A percentile compares a stretch with the other conserved stretches of the same genome.
Conservation (phyloP, 768 basidiomycete genomes). For the Psilocybe tampanensis region DNA sequence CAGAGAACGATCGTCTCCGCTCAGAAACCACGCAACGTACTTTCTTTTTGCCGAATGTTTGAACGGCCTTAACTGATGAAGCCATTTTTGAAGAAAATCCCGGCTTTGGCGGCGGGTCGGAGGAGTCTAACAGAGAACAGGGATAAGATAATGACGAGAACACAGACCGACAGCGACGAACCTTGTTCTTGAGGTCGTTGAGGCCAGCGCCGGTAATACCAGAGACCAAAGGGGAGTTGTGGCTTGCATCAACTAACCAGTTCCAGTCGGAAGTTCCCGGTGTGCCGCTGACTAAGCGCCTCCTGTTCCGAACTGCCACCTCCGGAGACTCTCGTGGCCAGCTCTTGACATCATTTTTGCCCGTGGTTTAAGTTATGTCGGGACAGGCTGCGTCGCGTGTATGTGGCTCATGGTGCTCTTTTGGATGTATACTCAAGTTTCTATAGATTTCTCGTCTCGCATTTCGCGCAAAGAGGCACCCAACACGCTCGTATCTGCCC, state of each 20-base stretch:
- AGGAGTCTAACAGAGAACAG: conserved; percentile 17
- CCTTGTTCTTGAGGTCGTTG: conserved; percentile 49
- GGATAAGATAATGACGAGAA: conserved; percentile 12
- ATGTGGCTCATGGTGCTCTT: conserved; percentile 5
- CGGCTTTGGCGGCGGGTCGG: conserved; percentile 26
- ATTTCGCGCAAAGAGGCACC: conserved; percentile 14
- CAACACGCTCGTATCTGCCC: conserved; percentile 18
- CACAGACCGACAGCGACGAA: conserved; percentile 24
- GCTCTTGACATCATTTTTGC: conserved; percentile 9
- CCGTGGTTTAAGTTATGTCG: conserved; percentile 22
- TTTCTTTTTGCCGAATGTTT: conserved; percentile 99
- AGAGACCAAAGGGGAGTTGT: conserved; percentile 28
- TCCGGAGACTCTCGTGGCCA: conserved; percentile 1
- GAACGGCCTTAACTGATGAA: conserved; percentile 85
- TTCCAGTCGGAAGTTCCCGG: conserved; percentile 29
- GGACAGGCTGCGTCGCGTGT: conserved; percentile 24
- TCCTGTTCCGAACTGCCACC: conserved; percentile 21
- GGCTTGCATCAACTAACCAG: conserved; percentile 46
- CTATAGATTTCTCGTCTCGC: conserved; percentile 18
- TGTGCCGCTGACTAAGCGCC: conserved; percentile 35
- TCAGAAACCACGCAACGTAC: conserved; percentile 40
- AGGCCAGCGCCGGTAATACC: conserved; percentile 40
- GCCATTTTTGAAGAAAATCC: conserved; percentile 57
- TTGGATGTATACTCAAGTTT: neutral
- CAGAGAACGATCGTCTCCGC: conserved; percentile 10